These are phyloP conservation scores for Tolypocladium ovalisporum DNA, from an alignment of 2,329 filamentous ascomycete species.

Conservation along the genomic window DNA sequence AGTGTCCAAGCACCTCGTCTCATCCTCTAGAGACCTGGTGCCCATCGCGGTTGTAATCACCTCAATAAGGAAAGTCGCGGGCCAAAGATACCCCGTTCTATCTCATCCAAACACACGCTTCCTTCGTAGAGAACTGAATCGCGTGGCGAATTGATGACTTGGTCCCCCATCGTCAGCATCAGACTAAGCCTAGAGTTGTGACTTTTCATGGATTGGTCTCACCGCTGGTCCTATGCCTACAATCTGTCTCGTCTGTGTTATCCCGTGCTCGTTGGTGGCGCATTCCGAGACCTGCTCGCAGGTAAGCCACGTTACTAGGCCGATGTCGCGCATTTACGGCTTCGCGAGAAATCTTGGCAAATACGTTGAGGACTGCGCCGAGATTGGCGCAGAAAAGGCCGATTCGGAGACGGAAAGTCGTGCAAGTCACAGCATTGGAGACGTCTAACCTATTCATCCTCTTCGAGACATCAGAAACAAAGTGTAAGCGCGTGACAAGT, in stretches of 20 bases:
- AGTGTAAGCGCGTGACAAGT: not conserved
- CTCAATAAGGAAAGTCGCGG: no score
- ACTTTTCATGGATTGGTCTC: not conserved
- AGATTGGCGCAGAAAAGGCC: not conserved
- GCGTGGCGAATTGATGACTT: not conserved
- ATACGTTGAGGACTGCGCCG: not conserved
- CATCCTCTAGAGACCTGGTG: not conserved
- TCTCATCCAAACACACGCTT: not conserved
- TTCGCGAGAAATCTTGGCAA: not conserved
- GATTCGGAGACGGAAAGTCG: accelerated
- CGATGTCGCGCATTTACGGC: not conserved
- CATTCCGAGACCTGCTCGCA: not conserved
- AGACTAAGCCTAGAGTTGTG: not conserved
- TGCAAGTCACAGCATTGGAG: not conserved
- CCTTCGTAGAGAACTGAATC: not conserved
- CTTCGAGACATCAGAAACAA: not conserved
- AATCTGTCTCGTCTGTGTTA: no score
- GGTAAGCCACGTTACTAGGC: not conserved
- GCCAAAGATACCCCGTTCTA: not conserved
- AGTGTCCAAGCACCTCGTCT: not conserved
- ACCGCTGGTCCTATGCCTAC: not conserved
- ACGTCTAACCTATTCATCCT: not conserved
- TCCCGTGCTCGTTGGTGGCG: not conserved
- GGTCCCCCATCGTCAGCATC: not conserved
- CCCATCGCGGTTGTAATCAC: not conserved